phyloP scores from a whole-genome alignment of 2,329 filamentous ascomycete species.

The Xylaria sp. region DNA sequence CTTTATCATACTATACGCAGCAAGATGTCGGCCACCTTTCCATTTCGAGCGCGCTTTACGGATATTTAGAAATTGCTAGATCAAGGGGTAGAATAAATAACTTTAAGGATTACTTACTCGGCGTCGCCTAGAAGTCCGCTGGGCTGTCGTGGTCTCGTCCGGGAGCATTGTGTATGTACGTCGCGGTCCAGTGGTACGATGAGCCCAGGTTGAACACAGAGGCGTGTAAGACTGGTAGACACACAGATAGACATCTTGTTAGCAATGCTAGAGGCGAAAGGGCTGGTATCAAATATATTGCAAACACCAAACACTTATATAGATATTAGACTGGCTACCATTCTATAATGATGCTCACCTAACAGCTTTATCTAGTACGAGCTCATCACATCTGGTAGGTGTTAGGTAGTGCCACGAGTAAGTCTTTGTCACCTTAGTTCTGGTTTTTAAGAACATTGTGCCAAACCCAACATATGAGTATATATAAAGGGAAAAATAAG shows the following conservation, averaged over 20 bases:
- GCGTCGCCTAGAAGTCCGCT: slow-evolving; percentile 34
- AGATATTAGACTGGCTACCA: no score
- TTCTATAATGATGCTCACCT: no score
- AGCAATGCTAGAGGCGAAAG: no score
- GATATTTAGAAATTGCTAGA: background rate
- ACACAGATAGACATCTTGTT: no score
- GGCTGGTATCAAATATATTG: no score
- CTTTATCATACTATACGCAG: slow-evolving; percentile 39
- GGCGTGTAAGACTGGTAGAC: slow-evolving; percentile 42
- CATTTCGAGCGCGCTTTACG: background rate
- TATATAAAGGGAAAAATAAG: background rate
- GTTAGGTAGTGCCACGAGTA: background rate
- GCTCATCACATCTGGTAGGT: background rate
- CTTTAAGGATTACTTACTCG: slow-evolving; percentile 6
- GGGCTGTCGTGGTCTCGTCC: slow-evolving; percentile 44
- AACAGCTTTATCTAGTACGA: background rate
- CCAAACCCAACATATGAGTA: background rate
- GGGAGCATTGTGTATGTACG: slow-evolving; percentile 59
- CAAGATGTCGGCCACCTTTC: slow-evolving; percentile 31
- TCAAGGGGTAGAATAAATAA: background rate
- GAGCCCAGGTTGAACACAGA: slow-evolving; percentile 49
- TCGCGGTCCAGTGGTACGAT: slow-evolving; percentile 56
- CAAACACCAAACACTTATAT: no score
- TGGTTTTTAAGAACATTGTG: background rate
- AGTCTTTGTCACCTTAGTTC: background rate